Evolutionary conservation across 2,329 filamentous ascomycete species (phyloP).

Genomic region (Bipolaris cookei): DNA sequence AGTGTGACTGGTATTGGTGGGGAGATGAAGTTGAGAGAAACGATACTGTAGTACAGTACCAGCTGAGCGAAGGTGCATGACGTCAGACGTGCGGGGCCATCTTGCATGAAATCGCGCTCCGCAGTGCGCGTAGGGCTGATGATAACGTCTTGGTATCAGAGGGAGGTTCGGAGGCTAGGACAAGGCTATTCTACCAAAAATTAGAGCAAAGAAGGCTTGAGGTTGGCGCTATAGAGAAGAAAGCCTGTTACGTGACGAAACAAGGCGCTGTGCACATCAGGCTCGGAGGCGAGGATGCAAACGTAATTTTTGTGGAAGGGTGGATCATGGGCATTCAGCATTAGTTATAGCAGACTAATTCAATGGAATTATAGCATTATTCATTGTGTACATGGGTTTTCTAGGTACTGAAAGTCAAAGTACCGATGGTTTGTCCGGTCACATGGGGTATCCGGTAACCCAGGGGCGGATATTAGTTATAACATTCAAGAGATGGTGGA

Average conservation of each 20-base stretch:
- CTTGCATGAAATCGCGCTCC: too few relatives aligned
- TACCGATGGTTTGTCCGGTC: not conserved
- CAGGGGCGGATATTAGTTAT: too few relatives aligned
- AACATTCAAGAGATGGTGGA: too few relatives aligned
- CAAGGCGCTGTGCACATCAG: constrained; percentile 8
- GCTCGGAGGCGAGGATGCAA: constrained; percentile 7
- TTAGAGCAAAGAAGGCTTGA: constrained; percentile 9
- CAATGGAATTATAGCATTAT: not conserved
- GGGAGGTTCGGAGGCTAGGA: constrained; percentile 8
- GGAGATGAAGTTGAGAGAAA: not conserved
- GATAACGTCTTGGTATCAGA: constrained; percentile 7
- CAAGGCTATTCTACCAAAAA: constrained; percentile 10
- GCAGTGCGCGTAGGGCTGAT: constrained; percentile 9
- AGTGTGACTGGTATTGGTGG: not conserved
- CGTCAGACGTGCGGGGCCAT: too few relatives aligned
- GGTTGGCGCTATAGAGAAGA: constrained; percentile 9
- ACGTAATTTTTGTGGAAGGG: constrained; percentile 7
- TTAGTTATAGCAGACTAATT: not conserved
- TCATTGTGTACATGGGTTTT: not conserved
- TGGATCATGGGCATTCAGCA: not conserved
- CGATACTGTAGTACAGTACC: not conserved
- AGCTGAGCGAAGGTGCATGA: not conserved
- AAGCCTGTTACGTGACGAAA: constrained; percentile 8
- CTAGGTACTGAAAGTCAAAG: not conserved
- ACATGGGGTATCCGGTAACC: not conserved